These are phyloP conservation scores for Echria macrotheca DNA, from an alignment of 495 filamentous ascomycete genomes.

Conservation along the genomic window DNA sequence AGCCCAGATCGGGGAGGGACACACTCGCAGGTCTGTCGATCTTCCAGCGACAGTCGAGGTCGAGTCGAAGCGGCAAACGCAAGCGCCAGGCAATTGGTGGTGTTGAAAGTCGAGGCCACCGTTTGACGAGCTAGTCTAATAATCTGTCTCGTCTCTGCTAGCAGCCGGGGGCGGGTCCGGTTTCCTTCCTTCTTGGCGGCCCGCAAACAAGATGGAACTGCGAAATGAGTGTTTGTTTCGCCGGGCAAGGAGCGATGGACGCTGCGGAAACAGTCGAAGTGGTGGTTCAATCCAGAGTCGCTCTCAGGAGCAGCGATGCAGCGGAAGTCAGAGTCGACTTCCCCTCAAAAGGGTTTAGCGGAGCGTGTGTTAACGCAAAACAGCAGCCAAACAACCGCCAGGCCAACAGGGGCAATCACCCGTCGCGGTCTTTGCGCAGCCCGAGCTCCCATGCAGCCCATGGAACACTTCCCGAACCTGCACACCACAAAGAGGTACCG, in stretches of 20 bases:
- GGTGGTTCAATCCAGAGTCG: background rate
- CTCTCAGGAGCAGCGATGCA: slow-evolving; percentile 6
- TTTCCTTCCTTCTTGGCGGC: background rate
- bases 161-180: too few relatives aligned
- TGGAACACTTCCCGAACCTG: background rate
- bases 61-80: background rate
- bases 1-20: background rate
- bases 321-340: too few relatives aligned
- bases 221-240: slow-evolving; percentile 10
- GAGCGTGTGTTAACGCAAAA: background rate
- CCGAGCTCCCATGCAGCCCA: background rate
- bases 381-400: background rate
- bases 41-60: background rate
- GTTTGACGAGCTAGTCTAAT: too few relatives aligned
- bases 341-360: slow-evolving; percentile 30
- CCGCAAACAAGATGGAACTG: background rate
- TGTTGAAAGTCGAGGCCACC: too few relatives aligned
- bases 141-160: too few relatives aligned
- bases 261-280: slow-evolving; percentile 7
- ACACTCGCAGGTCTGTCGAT: background rate
- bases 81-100: background rate
- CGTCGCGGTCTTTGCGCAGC: background rate
- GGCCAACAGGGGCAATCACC: background rate
- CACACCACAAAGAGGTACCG: too few relatives aligned
- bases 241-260: slow-evolving; percentile 4